A percentile compares a stretch with the other conserved stretches of the same genome.
Evolutionary conservation across 176 grass and related monocot species (phyloP).

Genomic region (Triticum monococcum): DNA sequence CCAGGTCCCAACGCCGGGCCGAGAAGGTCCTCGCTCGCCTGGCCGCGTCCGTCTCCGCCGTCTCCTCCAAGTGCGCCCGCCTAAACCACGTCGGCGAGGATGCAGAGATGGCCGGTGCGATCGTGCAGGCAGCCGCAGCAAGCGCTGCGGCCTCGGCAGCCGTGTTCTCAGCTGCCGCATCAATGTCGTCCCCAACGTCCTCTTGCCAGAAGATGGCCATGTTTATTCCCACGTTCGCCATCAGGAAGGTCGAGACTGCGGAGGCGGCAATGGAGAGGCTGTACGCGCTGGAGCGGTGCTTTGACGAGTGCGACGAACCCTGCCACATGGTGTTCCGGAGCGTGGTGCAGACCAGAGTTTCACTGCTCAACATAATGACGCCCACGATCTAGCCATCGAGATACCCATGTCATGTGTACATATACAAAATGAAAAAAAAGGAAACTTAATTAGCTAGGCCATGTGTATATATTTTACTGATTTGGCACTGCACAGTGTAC

Average conservation of each 20-base stretch:
- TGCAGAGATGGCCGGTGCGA: slow-evolving; percentile 18
- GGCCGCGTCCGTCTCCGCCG: neutral
- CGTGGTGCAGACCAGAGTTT: slow-evolving; percentile 44
- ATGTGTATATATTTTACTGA: neutral
- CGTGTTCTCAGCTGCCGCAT: neutral
- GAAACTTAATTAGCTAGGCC: neutral
- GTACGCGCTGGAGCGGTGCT: slow-evolving; percentile 16
- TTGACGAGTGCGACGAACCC: slow-evolving; percentile 24
- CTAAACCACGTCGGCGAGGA: neutral
- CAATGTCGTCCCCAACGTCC: neutral
- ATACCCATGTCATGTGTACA: neutral
- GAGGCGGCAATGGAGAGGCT: slow-evolving; percentile 9
- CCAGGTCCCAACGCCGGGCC: slow-evolving; percentile 24
- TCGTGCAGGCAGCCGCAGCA: slow-evolving; percentile 18
- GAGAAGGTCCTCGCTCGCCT: slow-evolving; percentile 42
- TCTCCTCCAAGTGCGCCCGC: neutral
- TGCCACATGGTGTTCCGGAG: slow-evolving; percentile 41
- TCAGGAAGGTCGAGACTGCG: slow-evolving; percentile 9
- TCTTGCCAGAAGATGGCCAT: neutral
- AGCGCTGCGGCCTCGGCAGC: slow-evolving; percentile 20
- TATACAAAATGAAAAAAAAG: neutral
- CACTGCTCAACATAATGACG: slow-evolving; percentile 57
- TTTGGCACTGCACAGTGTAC: neutral
- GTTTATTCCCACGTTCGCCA: neutral
- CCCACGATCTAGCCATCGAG: slow-evolving; percentile 20